A percentile compares a stretch with the other conserved stretches of the same genome.
phyloP scores from a whole-genome alignment of 306 rosid species.

The Sophora flavescens region DNA sequence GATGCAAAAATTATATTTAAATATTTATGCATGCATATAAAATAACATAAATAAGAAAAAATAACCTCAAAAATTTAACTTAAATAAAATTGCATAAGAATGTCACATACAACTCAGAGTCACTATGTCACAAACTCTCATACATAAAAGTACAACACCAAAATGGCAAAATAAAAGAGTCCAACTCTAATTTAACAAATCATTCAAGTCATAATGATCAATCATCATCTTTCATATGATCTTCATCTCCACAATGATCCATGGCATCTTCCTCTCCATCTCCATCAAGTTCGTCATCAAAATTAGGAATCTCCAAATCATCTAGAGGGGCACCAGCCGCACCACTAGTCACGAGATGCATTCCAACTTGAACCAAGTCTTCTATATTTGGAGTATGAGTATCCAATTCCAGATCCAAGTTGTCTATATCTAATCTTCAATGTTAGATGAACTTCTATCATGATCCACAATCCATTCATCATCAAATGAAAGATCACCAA shows the following conservation, averaged over 20 bases:
- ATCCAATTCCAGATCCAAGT: neutral
- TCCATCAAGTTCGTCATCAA: slow-evolving; percentile 5
- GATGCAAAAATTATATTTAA: too few relatives aligned
- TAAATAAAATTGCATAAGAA: too few relatives aligned
- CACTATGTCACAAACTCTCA: too few relatives aligned
- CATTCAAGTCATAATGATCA: too few relatives aligned
- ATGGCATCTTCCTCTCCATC: slow-evolving; percentile 8
- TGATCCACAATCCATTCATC: neutral
- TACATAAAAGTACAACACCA: too few relatives aligned
- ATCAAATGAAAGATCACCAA: neutral
- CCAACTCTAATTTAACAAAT: too few relatives aligned
- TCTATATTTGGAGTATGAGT: neutral
- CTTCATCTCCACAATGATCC: neutral
- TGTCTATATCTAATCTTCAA: neutral
- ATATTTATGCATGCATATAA: too few relatives aligned
- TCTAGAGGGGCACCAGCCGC: neutral
- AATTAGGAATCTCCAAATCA: neutral
- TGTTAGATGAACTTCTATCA: neutral
- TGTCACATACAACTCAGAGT: too few relatives aligned
- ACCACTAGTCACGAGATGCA: neutral
- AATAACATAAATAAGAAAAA: too few relatives aligned
- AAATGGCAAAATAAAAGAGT: too few relatives aligned
- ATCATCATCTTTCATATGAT: too few relatives aligned
- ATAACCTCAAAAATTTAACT: too few relatives aligned
- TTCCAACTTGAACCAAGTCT: neutral